Base-by-base conservation (phyloP, 306 rosid species). In the Prunus campanulata region DNA sequence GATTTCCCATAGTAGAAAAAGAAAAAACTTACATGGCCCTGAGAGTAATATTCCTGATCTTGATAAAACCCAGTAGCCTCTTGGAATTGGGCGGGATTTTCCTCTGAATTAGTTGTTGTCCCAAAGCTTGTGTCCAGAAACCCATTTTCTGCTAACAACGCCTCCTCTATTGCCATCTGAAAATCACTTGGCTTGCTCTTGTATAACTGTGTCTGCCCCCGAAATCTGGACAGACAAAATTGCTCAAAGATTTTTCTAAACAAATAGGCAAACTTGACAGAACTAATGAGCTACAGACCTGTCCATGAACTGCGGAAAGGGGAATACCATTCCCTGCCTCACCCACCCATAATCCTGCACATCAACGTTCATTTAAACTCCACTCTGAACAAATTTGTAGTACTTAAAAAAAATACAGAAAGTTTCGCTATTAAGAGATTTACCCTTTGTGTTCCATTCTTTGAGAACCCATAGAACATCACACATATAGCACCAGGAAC, bases 291-390 rank as follows among this genome's bases (percentile, higher is more conserved):
- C 77, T 62, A 82, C 88, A 20, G 39, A 95, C 99, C 97, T 92
- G 75, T 87, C 92, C 83, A 92, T 74, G 86, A 90, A 95, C 57
- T 88, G 84, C 72, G 11, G 19, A 68, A 95, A 95, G 16, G 99
- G 99, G 78, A 81, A 92, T 46, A 95, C 77, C 96, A 82, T 89
- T 77, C 97, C 99, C 83, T 95, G 99, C 90, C 81, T 95, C 85
- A 88, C 97, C 99, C 99, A 95, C 24, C 96, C 97, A 56, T 92
- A 92, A 77, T 95, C 97, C 99, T 95, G 96, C 84, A 72, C 72
- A 74, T 66, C 82, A 82, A 48, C 59, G 69, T 71, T 79, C 46
- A 11, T 5, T 77, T 44, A 78, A 70, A 82, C 60, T 35, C 52
- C 68, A 81, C 74, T 25, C 48, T 22, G 27, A 67, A 60, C 68